Evolutionary conservation across 2,329 filamentous ascomycete genomes (phyloP).

Genomic region (Diplocarpon rosae): DNA sequence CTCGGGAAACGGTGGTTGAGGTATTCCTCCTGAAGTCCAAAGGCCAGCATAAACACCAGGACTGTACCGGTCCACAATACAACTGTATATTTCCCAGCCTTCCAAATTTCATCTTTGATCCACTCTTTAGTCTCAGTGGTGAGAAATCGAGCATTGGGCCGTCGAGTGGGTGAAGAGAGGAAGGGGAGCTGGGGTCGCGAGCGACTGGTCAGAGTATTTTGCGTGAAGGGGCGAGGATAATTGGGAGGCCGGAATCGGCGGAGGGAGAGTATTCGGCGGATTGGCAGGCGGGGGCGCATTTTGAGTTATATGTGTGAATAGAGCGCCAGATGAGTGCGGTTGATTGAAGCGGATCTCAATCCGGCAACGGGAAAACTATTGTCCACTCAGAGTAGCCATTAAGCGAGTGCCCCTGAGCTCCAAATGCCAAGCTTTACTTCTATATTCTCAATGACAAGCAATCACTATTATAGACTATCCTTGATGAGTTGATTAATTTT

Average conservation of each 20-base stretch:
- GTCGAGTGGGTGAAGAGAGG: constrained; percentile 35
- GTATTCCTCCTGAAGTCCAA: constrained; percentile 60
- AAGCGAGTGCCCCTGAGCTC: too few relatives aligned
- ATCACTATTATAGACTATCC: too few relatives aligned
- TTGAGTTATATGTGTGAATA: background rate
- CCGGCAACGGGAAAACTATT: too few relatives aligned
- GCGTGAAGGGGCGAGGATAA: constrained; percentile 42
- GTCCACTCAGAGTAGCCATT: too few relatives aligned
- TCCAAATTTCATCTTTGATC: constrained; percentile 58
- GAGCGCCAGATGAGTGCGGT: too few relatives aligned
- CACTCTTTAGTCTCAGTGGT: constrained; percentile 68
- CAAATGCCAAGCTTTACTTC: too few relatives aligned
- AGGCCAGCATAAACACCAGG: constrained; percentile 48
- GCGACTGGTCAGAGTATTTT: constrained; percentile 37
- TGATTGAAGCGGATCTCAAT: too few relatives aligned
- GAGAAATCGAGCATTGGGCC: constrained; percentile 50
- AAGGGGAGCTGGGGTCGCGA: constrained; percentile 55
- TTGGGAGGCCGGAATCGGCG: constrained; percentile 30
- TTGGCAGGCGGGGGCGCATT: constrained; percentile 26
- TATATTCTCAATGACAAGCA: too few relatives aligned
- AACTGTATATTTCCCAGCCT: constrained; percentile 57
- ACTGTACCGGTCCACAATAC: constrained; percentile 53
- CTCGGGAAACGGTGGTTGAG: constrained; percentile 69
- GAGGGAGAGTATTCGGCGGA: constrained; percentile 32
- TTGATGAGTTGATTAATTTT: too few relatives aligned